A percentile compares a stretch with the other conserved stretches of the same genome.
Evolutionary conservation across 495 filamentous ascomycete genomes (phyloP).

Genomic region (Symbiotaphrina buchneri): DNA sequence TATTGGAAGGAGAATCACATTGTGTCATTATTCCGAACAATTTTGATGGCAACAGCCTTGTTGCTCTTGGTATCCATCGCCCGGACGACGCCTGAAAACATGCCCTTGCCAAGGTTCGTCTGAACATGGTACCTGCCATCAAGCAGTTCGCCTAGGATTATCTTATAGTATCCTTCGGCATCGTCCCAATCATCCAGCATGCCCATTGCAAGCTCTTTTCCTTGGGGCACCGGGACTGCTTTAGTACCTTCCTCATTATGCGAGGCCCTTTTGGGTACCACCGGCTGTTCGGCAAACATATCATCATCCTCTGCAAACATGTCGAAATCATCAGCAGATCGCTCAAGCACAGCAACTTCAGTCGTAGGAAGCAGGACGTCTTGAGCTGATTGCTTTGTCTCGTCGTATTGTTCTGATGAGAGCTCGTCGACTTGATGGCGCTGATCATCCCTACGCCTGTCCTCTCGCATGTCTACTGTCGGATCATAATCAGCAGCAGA

Average conservation of each 20-base stretch:
- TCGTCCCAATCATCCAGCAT: slow-evolving; percentile 92
- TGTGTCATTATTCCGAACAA: slow-evolving; percentile 84
- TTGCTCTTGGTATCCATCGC: slow-evolving; percentile 59
- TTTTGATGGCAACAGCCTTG: slow-evolving; percentile 67
- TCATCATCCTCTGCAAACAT: slow-evolving; percentile 80
- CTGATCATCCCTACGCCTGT: slow-evolving; percentile 46
- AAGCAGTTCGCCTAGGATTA: slow-evolving; percentile 72
- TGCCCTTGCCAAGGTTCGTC: slow-evolving; percentile 73
- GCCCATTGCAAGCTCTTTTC: slow-evolving; percentile 48
- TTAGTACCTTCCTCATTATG: slow-evolving; percentile 17
- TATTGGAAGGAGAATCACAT: slow-evolving; percentile 24
- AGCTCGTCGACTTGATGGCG: slow-evolving; percentile 31
- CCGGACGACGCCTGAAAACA: slow-evolving; percentile 89
- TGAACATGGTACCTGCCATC: slow-evolving; percentile 74
- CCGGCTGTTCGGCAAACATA: slow-evolving; percentile 56
- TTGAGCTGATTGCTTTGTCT: slow-evolving; percentile 30
- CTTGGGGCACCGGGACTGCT: slow-evolving; percentile 24
- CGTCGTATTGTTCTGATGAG: slow-evolving; percentile 35
- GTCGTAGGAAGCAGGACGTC: slow-evolving; percentile 26
- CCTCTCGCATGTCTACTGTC: slow-evolving; percentile 78
- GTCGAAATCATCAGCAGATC: slow-evolving; percentile 46
- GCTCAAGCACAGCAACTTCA: slow-evolving; percentile 15
- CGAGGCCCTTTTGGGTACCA: slow-evolving; percentile 20
- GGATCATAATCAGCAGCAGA: slow-evolving; percentile 96
- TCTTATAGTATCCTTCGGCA: slow-evolving; percentile 83